Evolutionary conservation across 2,329 filamentous ascomycete genomes (phyloP).

Genomic region (Pseudogymnoascus sp.): DNA sequence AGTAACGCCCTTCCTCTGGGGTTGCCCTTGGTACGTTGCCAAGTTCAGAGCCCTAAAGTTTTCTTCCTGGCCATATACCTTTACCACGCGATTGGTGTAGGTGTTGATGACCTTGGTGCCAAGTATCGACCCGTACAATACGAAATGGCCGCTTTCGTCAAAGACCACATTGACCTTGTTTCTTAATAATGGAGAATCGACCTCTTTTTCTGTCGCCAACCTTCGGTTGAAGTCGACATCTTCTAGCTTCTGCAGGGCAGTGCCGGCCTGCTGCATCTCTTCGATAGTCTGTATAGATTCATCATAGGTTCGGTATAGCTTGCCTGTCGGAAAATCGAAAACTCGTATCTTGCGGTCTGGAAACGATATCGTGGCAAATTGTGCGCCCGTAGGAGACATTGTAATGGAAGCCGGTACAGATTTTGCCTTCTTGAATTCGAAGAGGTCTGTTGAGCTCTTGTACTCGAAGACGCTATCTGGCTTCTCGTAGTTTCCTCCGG

Average conservation of each 20-base stretch:
- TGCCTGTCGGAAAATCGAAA: conserved; percentile 86
- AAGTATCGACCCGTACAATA: conserved; percentile 85
- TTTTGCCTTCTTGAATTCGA: conserved; percentile 96
- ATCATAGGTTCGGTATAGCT: conserved; percentile 87
- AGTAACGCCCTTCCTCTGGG: conserved; percentile 85
- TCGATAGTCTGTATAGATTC: conserved; percentile 84
- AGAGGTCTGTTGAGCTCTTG: conserved; percentile 89
- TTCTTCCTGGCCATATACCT: conserved; percentile 85
- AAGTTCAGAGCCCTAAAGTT: conserved; percentile 77
- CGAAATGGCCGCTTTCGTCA: conserved; percentile 92
- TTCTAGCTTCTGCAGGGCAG: conserved; percentile 71
- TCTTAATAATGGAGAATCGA: conserved; percentile 62
- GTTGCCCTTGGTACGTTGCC: conserved; percentile 86
- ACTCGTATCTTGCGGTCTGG: conserved; percentile 89
- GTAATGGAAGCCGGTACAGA: conserved; percentile 74
- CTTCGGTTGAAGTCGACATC: conserved; percentile 87
- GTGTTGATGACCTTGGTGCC: conserved; percentile 96
- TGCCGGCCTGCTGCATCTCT: conserved; percentile 94
- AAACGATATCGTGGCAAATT: conserved; percentile 83
- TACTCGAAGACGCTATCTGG: conserved; percentile 85
- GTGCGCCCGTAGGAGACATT: conserved; percentile 76
- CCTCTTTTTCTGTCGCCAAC: conserved; percentile 75
- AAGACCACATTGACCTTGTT: conserved; percentile 81
- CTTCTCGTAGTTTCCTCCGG: conserved; percentile 75
- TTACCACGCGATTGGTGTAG: conserved; percentile 84